These are phyloP conservation scores for Dichotomocladium elegans DNA, from an alignment of 371 early-diverging fungal species.

Conservation along the genomic window DNA sequence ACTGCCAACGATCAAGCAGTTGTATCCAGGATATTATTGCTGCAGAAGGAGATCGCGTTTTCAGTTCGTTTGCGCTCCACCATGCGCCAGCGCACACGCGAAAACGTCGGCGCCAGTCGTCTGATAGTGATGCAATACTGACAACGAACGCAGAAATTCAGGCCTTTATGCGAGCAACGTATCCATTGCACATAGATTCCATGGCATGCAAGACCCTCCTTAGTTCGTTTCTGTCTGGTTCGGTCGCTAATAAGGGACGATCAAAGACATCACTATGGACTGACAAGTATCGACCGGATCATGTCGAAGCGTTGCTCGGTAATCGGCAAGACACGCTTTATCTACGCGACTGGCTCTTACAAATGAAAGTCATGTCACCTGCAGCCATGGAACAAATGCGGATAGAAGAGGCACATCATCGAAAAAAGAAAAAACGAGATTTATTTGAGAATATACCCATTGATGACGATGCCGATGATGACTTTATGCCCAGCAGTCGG, in stretches of 20 bases:
- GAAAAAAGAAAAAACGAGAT: neutral
- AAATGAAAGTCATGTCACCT: slow-evolving; percentile 31
- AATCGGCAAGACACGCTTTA: slow-evolving; percentile 16
- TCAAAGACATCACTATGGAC: slow-evolving; percentile 14
- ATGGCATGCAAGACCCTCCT: slow-evolving; percentile 1
- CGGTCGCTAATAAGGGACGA: neutral
- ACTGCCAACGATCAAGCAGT: neutral
- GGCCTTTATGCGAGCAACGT: slow-evolving; percentile 4
- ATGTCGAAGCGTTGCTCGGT: slow-evolving; percentile 21
- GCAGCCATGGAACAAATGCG: slow-evolving; percentile 4
- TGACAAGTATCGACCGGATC: slow-evolving; percentile 31
- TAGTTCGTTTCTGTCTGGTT: neutral
- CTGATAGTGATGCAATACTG: too few relatives aligned
- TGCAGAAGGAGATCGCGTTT: neutral
- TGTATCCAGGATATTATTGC: neutral
- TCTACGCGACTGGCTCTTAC: slow-evolving; percentile 34
- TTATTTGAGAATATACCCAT: neutral
- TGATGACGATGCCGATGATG: slow-evolving; percentile 12
- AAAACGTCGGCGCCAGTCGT: neutral
- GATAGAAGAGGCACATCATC: neutral
- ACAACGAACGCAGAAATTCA: neutral
- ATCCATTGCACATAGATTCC: slow-evolving; percentile 3
- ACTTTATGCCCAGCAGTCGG: slow-evolving; percentile 12
- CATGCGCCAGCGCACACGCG: neutral
- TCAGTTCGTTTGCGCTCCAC: neutral